Percentiles rank a stretch among this genome's conserved stretches.
Conservation (phyloP, 495 filamentous ascomycete species). For the Pseudotulostoma volvatum region DNA sequence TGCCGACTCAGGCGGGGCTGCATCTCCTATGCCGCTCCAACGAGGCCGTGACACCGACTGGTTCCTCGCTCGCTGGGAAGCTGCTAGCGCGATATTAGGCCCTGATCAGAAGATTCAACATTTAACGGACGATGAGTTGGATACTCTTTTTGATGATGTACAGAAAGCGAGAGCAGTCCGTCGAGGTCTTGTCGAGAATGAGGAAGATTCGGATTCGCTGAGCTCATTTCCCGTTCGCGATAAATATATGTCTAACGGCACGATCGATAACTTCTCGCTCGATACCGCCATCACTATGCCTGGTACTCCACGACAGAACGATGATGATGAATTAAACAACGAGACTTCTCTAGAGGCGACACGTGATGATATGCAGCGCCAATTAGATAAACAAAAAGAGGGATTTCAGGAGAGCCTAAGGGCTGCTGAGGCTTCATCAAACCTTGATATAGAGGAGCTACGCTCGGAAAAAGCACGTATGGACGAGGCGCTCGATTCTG, state of each 20-base stretch:
- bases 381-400: constrained; percentile 70
- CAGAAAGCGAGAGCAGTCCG: constrained; percentile 72
- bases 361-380: constrained; percentile 72
- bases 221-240: constrained; percentile 79
- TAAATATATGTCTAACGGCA: constrained; percentile 92
- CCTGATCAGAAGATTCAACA: constrained; percentile 77
- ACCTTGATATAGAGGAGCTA: constrained; percentile 69
- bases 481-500: constrained; percentile 62
- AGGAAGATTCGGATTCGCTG: constrained; percentile 80
- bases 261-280: constrained; percentile 89
- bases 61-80: constrained; percentile 87
- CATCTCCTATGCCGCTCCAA: constrained; percentile 58
- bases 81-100: constrained; percentile 78
- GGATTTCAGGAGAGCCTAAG: constrained; percentile 71
- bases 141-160: constrained; percentile 89
- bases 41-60: constrained; percentile 76
- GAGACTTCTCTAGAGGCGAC: constrained; percentile 59
- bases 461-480: constrained; percentile 71
- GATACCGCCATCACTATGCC: constrained; percentile 91
- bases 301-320: constrained; percentile 63
- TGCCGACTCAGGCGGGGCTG: constrained; percentile 51
- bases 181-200: constrained; percentile 51
- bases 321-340: constrained; percentile 39
- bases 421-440: constrained; percentile 52
- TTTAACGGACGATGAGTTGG: constrained; percentile 84